Base-by-base conservation (phyloP, 495 filamentous ascomycete species). In the Aspergillus asperescens region DNA sequence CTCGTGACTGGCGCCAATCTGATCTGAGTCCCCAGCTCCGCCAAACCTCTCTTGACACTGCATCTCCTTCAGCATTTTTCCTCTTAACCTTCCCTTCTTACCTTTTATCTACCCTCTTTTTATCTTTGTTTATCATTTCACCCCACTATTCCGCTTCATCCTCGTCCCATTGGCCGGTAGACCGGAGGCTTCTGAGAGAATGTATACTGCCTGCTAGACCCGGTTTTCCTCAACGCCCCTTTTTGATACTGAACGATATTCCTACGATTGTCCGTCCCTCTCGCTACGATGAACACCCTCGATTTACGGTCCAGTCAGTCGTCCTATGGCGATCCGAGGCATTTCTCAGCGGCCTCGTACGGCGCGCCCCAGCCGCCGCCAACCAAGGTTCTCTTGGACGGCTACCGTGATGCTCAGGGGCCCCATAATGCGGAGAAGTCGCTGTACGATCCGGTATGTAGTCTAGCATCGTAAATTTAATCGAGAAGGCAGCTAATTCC, bases 261-360 rank as follows among this genome's bases (percentile, higher is more conserved):
- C 24, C 8, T 13, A 38, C 24, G 15, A 27, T 39, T 23, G 5
- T 25, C 32, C 39, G 16, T 24, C 42, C 38, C 32, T 44, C 42
- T 54, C 45, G 18, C 38, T 61, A 65, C 23, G 40, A 78, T 78
- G 76, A 75, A 72, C 47, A 59, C 60, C 28, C 63, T 65, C 59
- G 71, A 76, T 41, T 51, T 71, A 16, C 69, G 74, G 39, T 75
- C 70, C 40, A 75, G 73, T 48, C 69, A 65, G 25, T 76, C 75
- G 13, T 75, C 76, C 31, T 75, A 72, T 50, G 71, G 74, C 47
- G 75, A 80, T 48, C 66, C 74, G n/a, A 64, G 70, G 50, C 75
- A 75, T 43, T 63, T 64, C 2, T 69, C 71, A 13, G 60, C 63
- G 8, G 60, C 65, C 29, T 69, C 70, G 46, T 70, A 64, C 54